Conservation (phyloP, 176 grass and related monocot genomes). For the Lolium rigidum region DNA sequence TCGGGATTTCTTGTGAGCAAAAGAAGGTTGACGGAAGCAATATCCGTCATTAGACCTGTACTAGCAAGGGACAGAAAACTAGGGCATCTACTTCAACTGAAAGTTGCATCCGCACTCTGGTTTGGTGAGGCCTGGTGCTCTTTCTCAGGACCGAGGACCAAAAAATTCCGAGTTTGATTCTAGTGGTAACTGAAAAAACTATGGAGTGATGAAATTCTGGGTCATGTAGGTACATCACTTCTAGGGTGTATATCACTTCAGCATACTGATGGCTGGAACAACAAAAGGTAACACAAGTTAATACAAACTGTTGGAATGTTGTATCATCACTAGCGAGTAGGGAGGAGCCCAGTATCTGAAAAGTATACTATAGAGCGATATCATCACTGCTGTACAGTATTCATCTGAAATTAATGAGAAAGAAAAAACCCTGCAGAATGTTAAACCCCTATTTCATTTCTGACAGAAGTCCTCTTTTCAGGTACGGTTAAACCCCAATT, state of each 20-base stretch:
- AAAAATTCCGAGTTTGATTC: neutral
- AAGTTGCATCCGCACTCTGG: neutral
- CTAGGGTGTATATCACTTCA: neutral
- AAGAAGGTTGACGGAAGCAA: neutral
- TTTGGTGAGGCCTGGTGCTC: neutral
- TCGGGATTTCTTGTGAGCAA: neutral
- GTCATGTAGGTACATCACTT: constrained; percentile 7
- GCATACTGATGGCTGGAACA: neutral
- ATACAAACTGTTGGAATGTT: neutral
- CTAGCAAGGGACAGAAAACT: neutral
- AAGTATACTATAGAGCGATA: neutral
- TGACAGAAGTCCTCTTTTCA: too few species aligned
- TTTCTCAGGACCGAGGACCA: neutral
- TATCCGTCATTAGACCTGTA: neutral
- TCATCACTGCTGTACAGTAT: neutral
- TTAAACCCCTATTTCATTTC: neutral
- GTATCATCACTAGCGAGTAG: constrained; percentile 9
- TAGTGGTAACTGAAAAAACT: neutral
- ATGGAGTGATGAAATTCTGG: neutral
- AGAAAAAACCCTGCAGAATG: neutral
- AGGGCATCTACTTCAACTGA: neutral
- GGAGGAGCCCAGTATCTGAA: neutral
- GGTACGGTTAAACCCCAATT: too few species aligned
- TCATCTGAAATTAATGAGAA: constrained; percentile 3
- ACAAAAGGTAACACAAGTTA: neutral